These are phyloP conservation scores for Zalaria obscura DNA, from an alignment of 2,329 filamentous ascomycete species.

Conservation along the genomic window DNA sequence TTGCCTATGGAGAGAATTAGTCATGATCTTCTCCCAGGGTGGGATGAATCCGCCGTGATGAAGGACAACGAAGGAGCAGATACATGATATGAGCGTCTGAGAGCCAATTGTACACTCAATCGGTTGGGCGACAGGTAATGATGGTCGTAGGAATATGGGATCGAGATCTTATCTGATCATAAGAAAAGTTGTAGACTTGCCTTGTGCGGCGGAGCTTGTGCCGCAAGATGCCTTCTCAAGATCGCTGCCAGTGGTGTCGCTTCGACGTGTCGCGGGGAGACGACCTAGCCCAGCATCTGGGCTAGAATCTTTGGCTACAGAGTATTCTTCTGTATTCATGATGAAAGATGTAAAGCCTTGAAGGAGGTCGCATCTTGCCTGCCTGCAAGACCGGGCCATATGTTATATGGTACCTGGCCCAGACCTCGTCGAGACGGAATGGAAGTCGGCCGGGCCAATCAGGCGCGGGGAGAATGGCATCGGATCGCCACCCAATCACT, in stretches of 20 bases:
- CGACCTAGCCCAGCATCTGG: not conserved
- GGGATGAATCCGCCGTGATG: not conserved
- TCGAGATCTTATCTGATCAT: too few relatives aligned
- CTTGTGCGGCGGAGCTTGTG: not conserved
- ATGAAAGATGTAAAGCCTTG: not conserved
- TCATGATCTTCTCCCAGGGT: not conserved
- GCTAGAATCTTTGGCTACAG: not conserved
- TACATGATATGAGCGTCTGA: not conserved
- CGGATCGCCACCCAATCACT: too few relatives aligned
- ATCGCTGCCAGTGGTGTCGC: not conserved
- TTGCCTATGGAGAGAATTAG: not conserved
- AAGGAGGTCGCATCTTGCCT: too few relatives aligned
- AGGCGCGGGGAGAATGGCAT: too few relatives aligned
- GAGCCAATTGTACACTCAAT: not conserved
- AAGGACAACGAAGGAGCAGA: not conserved
- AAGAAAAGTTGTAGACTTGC: not conserved
- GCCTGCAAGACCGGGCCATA: too few relatives aligned
- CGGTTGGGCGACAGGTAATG: not conserved
- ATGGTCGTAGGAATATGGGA: not conserved
- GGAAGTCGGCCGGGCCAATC: too few relatives aligned
- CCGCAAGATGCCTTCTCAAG: not conserved
- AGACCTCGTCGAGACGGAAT: too few relatives aligned
- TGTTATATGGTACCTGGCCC: too few relatives aligned
- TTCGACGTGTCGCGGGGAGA: not conserved
- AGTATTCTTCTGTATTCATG: not conserved